phyloP scores from a whole-genome alignment of 495 filamentous ascomycete genomes.

The Daldinia grandis region DNA sequence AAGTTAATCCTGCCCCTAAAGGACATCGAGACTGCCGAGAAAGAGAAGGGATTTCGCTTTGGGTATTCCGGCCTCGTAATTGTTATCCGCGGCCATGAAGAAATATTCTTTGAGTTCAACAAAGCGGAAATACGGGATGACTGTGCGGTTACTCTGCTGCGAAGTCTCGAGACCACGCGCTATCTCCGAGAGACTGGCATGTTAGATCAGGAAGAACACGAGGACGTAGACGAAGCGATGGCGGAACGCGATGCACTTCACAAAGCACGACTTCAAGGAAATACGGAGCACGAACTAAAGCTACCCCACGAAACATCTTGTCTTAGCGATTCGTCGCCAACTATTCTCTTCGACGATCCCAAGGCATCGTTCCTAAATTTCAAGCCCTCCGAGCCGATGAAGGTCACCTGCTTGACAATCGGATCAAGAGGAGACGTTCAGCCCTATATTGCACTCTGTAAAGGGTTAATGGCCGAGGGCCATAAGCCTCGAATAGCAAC shows the following conservation, averaged over 20 bases:
- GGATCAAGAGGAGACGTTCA: slow-evolving; percentile 96
- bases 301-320: slow-evolving; percentile 62
- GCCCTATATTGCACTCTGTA: slow-evolving; percentile 96
- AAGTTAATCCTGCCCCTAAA: slow-evolving; percentile 92
- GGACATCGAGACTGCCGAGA: slow-evolving; percentile 92
- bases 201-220: slow-evolving; percentile 72
- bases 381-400: slow-evolving; percentile 82
- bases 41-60: slow-evolving; percentile 93
- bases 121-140: slow-evolving; percentile 82
- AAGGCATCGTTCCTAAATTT: slow-evolving; percentile 93
- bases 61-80: slow-evolving; percentile 92
- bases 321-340: slow-evolving; percentile 63
- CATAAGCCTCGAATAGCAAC: slow-evolving; percentile 90
- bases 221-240: slow-evolving; percentile 78
- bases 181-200: slow-evolving; percentile 77
- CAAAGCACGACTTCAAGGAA: slow-evolving; percentile 73
- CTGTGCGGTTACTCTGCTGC: slow-evolving; percentile 81
- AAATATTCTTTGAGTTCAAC: slow-evolving; percentile 95
- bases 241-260: slow-evolving; percentile 84
- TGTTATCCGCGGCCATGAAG: slow-evolving; percentile 91
- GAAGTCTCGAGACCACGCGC: slow-evolving; percentile 74
- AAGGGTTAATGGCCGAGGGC: slow-evolving; percentile 85
- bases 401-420: slow-evolving; percentile 94
- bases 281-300: slow-evolving; percentile 65
- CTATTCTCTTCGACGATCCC: slow-evolving; percentile 91